A percentile compares a stretch with the other conserved stretches of the same genome.
These are phyloP conservation scores for Penicillium expansum DNA, from an alignment of 2,329 filamentous ascomycete genomes.

Conservation along the genomic window DNA sequence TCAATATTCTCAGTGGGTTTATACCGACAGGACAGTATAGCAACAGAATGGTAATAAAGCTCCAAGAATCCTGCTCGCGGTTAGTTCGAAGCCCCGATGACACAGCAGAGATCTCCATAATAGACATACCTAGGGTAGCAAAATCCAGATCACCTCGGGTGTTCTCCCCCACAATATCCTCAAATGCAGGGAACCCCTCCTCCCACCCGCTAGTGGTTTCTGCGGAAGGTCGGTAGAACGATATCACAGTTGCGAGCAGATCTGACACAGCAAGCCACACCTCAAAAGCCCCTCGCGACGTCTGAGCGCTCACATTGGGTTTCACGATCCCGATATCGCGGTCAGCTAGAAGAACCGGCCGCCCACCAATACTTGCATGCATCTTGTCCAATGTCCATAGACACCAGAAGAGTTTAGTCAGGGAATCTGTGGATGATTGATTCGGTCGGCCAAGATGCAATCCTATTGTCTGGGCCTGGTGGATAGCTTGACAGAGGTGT, in stretches of 20 bases:
- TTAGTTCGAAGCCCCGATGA: not conserved
- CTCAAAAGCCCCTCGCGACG: constrained; percentile 29
- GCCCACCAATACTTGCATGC: constrained; percentile 42
- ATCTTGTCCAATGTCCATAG: constrained; percentile 44
- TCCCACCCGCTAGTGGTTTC: constrained; percentile 40
- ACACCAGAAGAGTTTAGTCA: constrained; percentile 40
- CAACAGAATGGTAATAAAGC: constrained; percentile 56
- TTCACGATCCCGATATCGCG: constrained; percentile 40
- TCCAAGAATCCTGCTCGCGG: constrained; percentile 48
- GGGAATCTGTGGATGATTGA: constrained; percentile 28
- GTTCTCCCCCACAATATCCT: constrained; percentile 32
- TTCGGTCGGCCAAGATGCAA: constrained; percentile 41
- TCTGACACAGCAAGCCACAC: constrained; percentile 41
- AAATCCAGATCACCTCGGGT: constrained; percentile 28
- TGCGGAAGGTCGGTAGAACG: constrained; percentile 39
- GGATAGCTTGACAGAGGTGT: constrained; percentile 41
- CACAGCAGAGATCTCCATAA: not conserved
- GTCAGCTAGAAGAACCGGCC: constrained; percentile 40
- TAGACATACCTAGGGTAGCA: constrained; percentile 28
- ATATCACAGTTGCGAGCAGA: constrained; percentile 39
- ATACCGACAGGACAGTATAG: constrained; percentile 56
- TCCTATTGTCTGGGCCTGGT: constrained; percentile 41
- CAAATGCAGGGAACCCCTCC: constrained; percentile 38
- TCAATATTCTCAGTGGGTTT: constrained; percentile 36
- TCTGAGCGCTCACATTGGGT: constrained; percentile 20